Percentiles rank a stretch among this genome's conserved stretches.
These are phyloP conservation scores for Acidiella bohemica DNA, from an alignment of 495 filamentous ascomycete species.

Conservation along the genomic window DNA sequence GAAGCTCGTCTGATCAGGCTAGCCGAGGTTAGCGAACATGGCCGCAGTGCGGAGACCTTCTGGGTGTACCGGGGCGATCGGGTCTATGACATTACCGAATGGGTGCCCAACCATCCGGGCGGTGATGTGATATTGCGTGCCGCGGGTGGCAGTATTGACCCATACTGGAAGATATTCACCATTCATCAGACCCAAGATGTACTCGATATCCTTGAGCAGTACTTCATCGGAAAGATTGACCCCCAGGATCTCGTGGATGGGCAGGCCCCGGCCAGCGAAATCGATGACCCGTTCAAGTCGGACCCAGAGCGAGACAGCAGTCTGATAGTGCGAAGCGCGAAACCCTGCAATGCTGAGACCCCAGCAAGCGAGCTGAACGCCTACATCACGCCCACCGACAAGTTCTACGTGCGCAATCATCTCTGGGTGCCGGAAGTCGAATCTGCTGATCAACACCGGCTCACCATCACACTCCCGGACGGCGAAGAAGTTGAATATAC, in stretches of 20 bases:
- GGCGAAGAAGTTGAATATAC: conserved; percentile 40
- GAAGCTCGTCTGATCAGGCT: conserved; percentile 37
- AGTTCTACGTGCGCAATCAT: conserved; percentile 56
- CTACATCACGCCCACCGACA: conserved; percentile 44
- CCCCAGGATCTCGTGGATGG: conserved; percentile 39
- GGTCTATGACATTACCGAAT: conserved; percentile 49
- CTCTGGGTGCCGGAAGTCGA: conserved; percentile 52
- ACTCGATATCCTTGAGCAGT: conserved; percentile 42
- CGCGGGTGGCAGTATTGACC: conserved; percentile 42
- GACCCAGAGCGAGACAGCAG: conserved; percentile 39
- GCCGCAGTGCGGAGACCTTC: conserved; percentile 30
- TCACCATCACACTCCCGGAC: conserved; percentile 45
- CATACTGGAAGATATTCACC: conserved; percentile 50
- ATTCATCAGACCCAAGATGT: conserved; percentile 47
- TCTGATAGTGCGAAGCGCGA: conserved; percentile 34
- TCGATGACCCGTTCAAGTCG: conserved; percentile 43
- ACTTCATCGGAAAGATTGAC: conserved; percentile 41
- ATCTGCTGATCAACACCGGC: conserved; percentile 34
- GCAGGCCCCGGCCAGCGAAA: conserved; percentile 28
- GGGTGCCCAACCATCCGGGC: conserved; percentile 44
- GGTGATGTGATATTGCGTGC: conserved; percentile 48
- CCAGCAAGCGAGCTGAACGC: conserved; percentile 23
- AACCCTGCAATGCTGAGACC: conserved; percentile 46
- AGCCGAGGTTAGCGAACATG: conserved; percentile 38
- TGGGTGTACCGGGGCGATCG: conserved; percentile 41